These are phyloP conservation scores for Penicillium sp. DNA, from an alignment of 2,329 filamentous ascomycete species.

Conservation along the genomic window DNA sequence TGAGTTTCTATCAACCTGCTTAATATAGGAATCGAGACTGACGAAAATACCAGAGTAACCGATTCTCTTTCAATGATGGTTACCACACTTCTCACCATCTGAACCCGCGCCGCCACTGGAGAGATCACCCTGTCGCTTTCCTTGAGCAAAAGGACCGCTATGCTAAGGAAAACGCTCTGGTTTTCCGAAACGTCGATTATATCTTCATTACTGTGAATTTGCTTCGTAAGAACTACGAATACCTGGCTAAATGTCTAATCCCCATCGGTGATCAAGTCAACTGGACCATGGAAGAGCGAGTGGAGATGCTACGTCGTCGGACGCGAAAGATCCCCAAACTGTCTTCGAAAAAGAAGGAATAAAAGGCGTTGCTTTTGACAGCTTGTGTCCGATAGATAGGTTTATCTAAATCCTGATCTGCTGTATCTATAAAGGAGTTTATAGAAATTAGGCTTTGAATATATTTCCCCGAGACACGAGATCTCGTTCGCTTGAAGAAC, in stretches of 20 bases:
- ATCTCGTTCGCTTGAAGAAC: background rate
- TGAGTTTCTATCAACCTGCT: constrained; percentile 45
- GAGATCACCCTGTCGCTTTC: constrained; percentile 73
- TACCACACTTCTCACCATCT: constrained; percentile 74
- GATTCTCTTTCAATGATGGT: constrained; percentile 55
- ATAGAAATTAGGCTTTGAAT: background rate
- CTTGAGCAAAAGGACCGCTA: constrained; percentile 68
- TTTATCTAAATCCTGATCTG: background rate
- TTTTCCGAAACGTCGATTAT: constrained; percentile 80
- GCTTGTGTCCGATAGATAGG: background rate
- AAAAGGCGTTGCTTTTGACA: constrained; percentile 45
- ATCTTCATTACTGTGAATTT: constrained; percentile 70
- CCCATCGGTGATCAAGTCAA: constrained; percentile 70
- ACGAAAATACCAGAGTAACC: constrained; percentile 61
- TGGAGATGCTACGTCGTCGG: constrained; percentile 61
- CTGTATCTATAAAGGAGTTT: background rate
- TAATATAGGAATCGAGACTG: background rate
- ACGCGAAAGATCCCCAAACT: constrained; percentile 58
- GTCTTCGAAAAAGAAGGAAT: constrained; percentile 43
- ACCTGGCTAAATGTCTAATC: constrained; percentile 68
- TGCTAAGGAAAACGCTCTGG: constrained; percentile 64
- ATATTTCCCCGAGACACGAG: background rate
- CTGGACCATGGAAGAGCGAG: constrained; percentile 63
- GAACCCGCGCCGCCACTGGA: constrained; percentile 76
- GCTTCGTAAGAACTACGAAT: constrained; percentile 67